Conservation (phyloP, 2,329 filamentous ascomycete genomes). For the Elsinoe perseae region DNA sequence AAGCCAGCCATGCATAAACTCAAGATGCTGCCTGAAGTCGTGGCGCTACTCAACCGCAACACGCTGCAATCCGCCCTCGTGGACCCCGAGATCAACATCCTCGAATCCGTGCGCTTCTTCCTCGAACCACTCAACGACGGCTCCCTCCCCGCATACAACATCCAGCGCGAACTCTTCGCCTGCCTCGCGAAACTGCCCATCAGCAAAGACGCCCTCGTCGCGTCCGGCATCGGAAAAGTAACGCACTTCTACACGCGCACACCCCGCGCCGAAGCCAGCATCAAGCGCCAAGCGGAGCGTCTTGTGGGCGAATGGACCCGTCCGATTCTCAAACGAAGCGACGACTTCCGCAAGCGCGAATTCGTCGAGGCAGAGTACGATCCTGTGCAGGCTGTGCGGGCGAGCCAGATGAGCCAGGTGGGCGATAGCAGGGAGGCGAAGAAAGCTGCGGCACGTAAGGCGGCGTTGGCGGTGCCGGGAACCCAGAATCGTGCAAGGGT, state of each 20-base stretch:
- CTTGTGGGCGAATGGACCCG: conserved; percentile 94
- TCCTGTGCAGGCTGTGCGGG: conserved; percentile 31
- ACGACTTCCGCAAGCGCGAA: conserved; percentile 83
- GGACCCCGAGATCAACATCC: conserved; percentile 88
- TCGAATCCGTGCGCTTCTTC: conserved; percentile 95
- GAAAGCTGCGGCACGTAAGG: conserved; percentile 45
- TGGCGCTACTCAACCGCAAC: conserved; percentile 80
- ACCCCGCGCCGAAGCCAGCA: conserved; percentile 75
- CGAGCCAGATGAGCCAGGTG: conserved; percentile 21
- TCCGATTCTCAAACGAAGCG: conserved; percentile 84
- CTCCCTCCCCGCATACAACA: conserved; percentile 90
- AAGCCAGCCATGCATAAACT: conserved; percentile 87
- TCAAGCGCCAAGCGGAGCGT: conserved; percentile 89
- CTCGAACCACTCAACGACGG: conserved; percentile 91
- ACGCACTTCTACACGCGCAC: conserved; percentile 95
- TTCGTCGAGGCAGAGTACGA: conserved; percentile 53
- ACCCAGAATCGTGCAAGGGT: conserved; percentile 52
- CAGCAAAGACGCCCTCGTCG: conserved; percentile 80
- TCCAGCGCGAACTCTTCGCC: conserved; percentile 87
- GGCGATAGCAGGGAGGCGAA: conserved; percentile 34
- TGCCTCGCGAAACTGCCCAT: conserved; percentile 75
- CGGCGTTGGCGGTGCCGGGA: conserved; percentile 46
- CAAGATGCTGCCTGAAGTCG: conserved; percentile 84
- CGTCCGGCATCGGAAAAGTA: conserved; percentile 91
- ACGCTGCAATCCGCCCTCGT: conserved; percentile 76